Evolutionary conservation across 2,329 filamentous ascomycete genomes (phyloP), one percentile per base, ranked within the genome.

Genomic region (Pezicula carpinea): DNA sequence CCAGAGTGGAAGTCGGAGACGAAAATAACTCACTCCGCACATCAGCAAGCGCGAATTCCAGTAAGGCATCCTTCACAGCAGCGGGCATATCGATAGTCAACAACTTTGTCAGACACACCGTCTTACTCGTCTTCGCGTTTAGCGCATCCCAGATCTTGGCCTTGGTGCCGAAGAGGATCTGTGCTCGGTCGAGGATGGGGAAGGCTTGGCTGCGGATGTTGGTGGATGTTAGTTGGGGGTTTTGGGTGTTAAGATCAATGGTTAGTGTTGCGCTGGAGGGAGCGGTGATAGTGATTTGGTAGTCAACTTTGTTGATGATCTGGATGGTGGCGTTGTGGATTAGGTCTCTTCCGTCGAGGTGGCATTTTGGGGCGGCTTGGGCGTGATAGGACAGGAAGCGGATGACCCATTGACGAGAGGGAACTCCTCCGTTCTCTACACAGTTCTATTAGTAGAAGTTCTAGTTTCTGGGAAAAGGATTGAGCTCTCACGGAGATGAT

Each of bases 41-140:
- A 47, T 51, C 48, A 19, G 51, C 48, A 39, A 53, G 43, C 17
- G 49, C 21, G 43, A 47, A 49, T 32, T 54, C 52, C 18, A 52
- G 26, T n/a, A 54, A 13, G 17, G 44, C 47, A 36, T 48, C 39
- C 10, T 32, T 36, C 26, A 54, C 32, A 18, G 29, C 45, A 6
- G 23, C 17, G 11, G 43, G 41, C 45, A 54, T 48, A 5, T 46
- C 52, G 18, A 52, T 21, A 7, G 50, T 39, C 38, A 29, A 31
- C 15, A 65, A 31, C 6, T 53, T 50, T 5, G 56, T 57, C 26
- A 62, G 43, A 53, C 61, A 57, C 22, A 55, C 44, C 2, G 46
- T 40, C 0, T 43, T 44, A 0, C 54, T 47, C 14, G 55, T 48
- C 11, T 50, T 39, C 6, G 54, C 44, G 19, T 43, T 47, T 2